Percentiles rank a stretch among this genome's conserved stretches.
phyloP scores from a whole-genome alignment of 1,284 basidiomycete species.

The Termitomyces sp. region DNA sequence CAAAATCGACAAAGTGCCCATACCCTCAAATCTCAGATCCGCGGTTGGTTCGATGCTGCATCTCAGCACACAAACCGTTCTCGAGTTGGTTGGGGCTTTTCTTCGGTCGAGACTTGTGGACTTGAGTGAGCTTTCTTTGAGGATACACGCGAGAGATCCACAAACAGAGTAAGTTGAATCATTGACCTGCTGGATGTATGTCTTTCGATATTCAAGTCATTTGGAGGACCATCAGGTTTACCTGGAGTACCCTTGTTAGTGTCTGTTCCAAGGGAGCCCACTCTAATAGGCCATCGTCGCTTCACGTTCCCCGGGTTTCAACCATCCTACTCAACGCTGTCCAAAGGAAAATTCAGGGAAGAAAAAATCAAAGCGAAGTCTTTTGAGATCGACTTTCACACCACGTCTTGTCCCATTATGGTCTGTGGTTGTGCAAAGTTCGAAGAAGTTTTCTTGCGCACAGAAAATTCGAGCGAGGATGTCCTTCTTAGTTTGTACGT shows the following conservation, averaged over 20 bases:
- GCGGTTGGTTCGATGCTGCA: background rate
- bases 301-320: background rate
- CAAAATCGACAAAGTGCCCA: background rate
- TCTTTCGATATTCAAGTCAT: background rate
- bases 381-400: background rate
- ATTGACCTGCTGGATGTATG: no score
- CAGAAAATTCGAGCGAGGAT: background rate
- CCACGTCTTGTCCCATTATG: background rate
- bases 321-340: no score
- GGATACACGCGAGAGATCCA: background rate
- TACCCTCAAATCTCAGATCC: background rate
- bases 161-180: background rate
- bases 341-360: background rate
- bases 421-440: background rate
- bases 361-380: background rate
- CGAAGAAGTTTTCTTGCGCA: background rate
- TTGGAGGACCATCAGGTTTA: background rate
- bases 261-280: background rate
- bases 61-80: background rate
- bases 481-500: background rate
- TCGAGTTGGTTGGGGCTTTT: background rate
- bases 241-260: background rate
- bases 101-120: background rate
- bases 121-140: background rate
- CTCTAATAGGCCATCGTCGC: background rate